Base-by-base conservation (phyloP, 1,139 yeast genomes). In the Hemisphaericaspora subhashii region DNA sequence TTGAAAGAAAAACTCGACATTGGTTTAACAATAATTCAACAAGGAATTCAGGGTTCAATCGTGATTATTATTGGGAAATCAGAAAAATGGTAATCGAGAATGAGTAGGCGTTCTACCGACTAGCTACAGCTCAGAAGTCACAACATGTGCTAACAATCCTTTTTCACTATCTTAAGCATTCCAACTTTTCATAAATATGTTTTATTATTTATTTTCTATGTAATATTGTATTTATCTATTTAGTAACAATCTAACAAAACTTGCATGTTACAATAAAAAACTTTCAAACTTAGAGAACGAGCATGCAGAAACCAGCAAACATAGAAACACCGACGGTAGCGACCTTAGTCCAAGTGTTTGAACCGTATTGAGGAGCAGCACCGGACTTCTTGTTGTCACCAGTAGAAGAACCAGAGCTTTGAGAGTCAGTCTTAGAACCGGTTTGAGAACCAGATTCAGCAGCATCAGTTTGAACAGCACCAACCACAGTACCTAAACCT, bases 61-160 rank as follows among this genome's bases (percentile, higher is more conserved):
- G 62, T 24, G 78, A 74, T 31, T 67, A 72, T 51, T 63, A 70
- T 48, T 70, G 77, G 70, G 84, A 79, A 49, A 77, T 79, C 33
- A 58, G 83, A 33, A 68, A 69, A 42, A 68, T 79, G 76, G 79
- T 79, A 3, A 63, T 70, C 47, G 76, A 70, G 39, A 60, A 62
- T 39, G 64, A 60, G 35, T 48, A 39, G 27, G n/a, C n/a, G n/a
- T n/a, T n/a, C n/a, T n/a, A n/a, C n/a, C n/a, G n/a, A 30, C 23
- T 11, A 4, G 11, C 23, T 4, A 21, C 4, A 21, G n/a, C n/a
- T n/a, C 23, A 21, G 23, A 21, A 21, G 8, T 21, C 4, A 20
- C 8, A 9, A 21, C 23, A 21, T 9, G 11, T 11, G 8, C 23
- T 3, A 9, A 21, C 11, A 21, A 11, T 21, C 23, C 23, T 24